phyloP scores from a whole-genome alignment of 2,329 filamentous ascomycete species.

The Calonectria multiphialidica region DNA sequence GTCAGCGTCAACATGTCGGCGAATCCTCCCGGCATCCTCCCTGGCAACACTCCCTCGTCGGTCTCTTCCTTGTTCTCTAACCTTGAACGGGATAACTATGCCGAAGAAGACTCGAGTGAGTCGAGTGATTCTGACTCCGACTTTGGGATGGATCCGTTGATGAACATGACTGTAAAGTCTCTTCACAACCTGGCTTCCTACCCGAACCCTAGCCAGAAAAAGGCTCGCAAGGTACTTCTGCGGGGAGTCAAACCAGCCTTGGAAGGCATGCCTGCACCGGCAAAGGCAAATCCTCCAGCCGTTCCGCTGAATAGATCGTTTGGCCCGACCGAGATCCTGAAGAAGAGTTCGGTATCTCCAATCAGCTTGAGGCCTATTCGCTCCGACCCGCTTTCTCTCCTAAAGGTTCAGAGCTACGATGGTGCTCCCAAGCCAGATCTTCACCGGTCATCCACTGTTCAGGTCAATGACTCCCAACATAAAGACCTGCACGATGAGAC shows the following conservation, averaged over 20 bases:
- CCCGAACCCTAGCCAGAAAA: constrained; percentile 65
- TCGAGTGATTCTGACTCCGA: constrained; percentile 48
- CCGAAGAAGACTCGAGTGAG: constrained; percentile 39
- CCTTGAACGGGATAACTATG: constrained; percentile 29
- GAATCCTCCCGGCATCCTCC: constrained; percentile 41
- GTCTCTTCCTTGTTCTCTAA: constrained; percentile 34
- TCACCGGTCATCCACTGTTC: constrained; percentile 15
- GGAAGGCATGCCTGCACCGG: constrained; percentile 21
- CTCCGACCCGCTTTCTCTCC: constrained; percentile 26
- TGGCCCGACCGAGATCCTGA: constrained; percentile 23
- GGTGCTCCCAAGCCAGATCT: constrained; percentile 17
- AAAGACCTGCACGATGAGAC: constrained; percentile 31
- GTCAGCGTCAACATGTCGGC: constrained; percentile 42
- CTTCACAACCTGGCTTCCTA: constrained; percentile 68
- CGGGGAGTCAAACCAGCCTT: constrained; percentile 44
- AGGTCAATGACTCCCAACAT: constrained; percentile 18
- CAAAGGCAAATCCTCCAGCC: constrained; percentile 27
- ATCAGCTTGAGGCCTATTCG: constrained; percentile 16
- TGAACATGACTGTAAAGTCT: constrained; percentile 59
- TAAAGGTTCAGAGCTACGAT: constrained; percentile 23
- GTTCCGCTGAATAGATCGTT: constrained; percentile 18
- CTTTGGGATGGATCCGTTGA: constrained; percentile 46
- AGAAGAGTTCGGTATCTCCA: constrained; percentile 11
- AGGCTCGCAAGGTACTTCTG: constrained; percentile 60
- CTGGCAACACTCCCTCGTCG: constrained; percentile 41